Evolutionary conservation across 1,284 basidiomycete genomes (phyloP).

Genomic region (Ustilago vetiveriae): DNA sequence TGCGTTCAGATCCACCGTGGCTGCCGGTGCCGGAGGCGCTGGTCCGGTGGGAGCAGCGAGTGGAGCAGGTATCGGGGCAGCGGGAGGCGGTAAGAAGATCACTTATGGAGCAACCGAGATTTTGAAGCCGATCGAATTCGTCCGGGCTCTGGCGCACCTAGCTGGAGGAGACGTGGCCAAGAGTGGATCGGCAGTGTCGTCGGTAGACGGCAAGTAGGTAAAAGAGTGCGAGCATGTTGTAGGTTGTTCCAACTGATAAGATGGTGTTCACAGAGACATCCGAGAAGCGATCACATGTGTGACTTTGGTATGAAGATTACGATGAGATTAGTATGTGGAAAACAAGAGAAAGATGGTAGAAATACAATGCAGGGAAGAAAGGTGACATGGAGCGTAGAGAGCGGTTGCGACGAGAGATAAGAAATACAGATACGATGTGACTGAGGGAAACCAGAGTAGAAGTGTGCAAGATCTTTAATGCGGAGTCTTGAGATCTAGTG

Average conservation of each 20-base stretch:
- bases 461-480: no score
- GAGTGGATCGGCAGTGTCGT: no score
- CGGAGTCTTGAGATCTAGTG: no score
- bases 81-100: conserved; percentile 71
- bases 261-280: no score
- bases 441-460: no score
- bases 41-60: conserved; percentile 75
- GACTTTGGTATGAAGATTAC: no score
- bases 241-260: background rate
- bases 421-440: no score
- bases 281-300: no score
- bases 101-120: conserved; percentile 98
- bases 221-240: background rate
- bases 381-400: no score
- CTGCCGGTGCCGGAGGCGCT: conserved; percentile 65
- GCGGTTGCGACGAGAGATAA: no score
- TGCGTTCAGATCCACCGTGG: conserved; percentile 46
- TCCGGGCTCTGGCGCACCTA: conserved; percentile 72
- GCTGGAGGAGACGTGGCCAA: conserved; percentile 29
- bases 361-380: conserved; percentile 26
- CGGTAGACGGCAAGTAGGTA: no score
- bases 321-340: background rate
- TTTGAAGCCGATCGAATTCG: conserved; percentile 84
- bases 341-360: conserved; percentile 2
- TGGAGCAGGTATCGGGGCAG: conserved; percentile 52